Evolutionary conservation across 2,329 filamentous ascomycete genomes (phyloP).

Genomic region (Epichloe brachyelytri): DNA sequence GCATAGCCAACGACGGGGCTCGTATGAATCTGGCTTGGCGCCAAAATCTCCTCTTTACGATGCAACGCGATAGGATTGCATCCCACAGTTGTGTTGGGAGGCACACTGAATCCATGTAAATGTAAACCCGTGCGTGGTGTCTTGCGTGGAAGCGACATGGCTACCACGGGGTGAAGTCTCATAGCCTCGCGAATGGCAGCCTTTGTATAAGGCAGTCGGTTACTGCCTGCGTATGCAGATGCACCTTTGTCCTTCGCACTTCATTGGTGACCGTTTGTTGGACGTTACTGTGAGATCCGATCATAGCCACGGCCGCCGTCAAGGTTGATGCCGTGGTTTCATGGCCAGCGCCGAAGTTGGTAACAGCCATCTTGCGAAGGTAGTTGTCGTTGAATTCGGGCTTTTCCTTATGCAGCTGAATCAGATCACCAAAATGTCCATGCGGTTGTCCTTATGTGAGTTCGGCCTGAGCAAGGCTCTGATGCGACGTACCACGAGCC

Average conservation of each 20-base stretch:
- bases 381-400: constrained; percentile 34
- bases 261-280: constrained; percentile 22
- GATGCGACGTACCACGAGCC: constrained; percentile 20
- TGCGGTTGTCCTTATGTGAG: constrained; percentile 16
- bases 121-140: constrained; percentile 25
- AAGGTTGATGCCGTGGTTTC: constrained; percentile 41
- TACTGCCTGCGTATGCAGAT: constrained; percentile 2
- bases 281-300: constrained; percentile 25
- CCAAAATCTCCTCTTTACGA: constrained; percentile 35
- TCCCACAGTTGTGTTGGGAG: constrained; percentile 33
- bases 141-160: constrained; percentile 36
- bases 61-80: constrained; percentile 39
- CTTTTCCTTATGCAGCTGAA: constrained; percentile 30
- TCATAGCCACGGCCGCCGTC: constrained; percentile 34
- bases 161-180: constrained; percentile 36
- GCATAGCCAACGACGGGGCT: constrained; percentile 35
- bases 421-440: constrained; percentile 34
- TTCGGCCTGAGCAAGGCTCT: constrained; percentile 18
- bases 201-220: constrained; percentile 11
- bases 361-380: constrained; percentile 37
- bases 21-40: constrained; percentile 26
- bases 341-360: constrained; percentile 43
- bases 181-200: constrained; percentile 39
- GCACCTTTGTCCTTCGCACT: constrained; percentile 12
- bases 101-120: constrained; percentile 28